phyloP scores from a whole-genome alignment of 2,329 filamentous ascomycete species.

The Teratosphaeriaceae sp. region DNA sequence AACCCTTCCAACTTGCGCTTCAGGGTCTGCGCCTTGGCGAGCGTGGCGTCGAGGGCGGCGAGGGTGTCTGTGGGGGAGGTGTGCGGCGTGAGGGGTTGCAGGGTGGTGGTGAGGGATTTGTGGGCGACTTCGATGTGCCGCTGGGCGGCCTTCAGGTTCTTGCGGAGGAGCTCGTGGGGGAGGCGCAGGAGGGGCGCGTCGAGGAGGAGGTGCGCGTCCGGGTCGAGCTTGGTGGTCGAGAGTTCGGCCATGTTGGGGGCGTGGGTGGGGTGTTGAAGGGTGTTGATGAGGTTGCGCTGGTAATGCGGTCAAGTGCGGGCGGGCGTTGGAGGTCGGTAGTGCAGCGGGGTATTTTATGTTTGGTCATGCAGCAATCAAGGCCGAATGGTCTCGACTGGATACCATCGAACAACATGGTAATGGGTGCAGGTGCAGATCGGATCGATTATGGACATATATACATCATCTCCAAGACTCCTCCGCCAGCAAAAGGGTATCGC shows the following conservation, averaged over 20 bases:
- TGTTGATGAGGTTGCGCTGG: too few species aligned
- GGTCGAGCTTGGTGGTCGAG: slow-evolving; percentile 22
- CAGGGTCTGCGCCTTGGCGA: slow-evolving; percentile 73
- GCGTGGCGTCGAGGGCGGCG: slow-evolving; percentile 74
- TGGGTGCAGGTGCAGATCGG: too few species aligned
- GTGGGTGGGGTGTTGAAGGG: not conserved
- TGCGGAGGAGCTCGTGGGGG: slow-evolving; percentile 84
- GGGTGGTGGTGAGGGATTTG: slow-evolving; percentile 52
- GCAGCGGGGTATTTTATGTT: too few species aligned
- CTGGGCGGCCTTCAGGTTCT: slow-evolving; percentile 86
- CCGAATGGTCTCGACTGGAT: too few species aligned
- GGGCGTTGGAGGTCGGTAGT: too few species aligned
- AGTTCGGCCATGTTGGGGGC: slow-evolving; percentile 32
- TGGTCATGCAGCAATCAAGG: too few species aligned
- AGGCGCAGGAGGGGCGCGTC: slow-evolving; percentile 92
- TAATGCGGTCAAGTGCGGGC: too few species aligned
- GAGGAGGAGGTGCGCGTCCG: slow-evolving; percentile 61
- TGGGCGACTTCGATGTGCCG: slow-evolving; percentile 68
- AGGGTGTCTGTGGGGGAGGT: slow-evolving; percentile 63
- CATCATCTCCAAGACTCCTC: too few species aligned
- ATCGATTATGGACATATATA: too few species aligned
- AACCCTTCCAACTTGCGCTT: slow-evolving; percentile 78
- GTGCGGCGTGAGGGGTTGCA: slow-evolving; percentile 51
- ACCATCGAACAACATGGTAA: too few species aligned
- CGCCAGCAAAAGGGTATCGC: too few species aligned